Conservation (phyloP, 257 asterid genomes). For the Salvia miltiorrhiza region DNA sequence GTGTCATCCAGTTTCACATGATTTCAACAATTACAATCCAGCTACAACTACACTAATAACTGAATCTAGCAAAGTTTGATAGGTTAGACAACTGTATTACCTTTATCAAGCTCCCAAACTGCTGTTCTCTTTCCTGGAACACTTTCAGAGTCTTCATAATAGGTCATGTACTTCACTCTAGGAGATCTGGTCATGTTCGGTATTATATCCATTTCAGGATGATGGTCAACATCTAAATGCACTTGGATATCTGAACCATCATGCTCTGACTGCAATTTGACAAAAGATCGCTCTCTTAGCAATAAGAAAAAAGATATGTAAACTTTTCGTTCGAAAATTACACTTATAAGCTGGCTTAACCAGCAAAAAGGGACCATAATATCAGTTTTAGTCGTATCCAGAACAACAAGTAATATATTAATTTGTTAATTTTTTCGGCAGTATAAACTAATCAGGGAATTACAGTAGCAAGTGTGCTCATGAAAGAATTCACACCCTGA, state of each 20-base stretch:
- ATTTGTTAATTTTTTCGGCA: not conserved
- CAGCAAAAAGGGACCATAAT: conserved; percentile 8
- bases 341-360: conserved; percentile 14
- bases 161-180: conserved; percentile 88
- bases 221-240: conserved; percentile 71
- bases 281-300: conserved; percentile 17
- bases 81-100: conserved; percentile 45
- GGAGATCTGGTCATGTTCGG: conserved; percentile 92
- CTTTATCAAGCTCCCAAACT: conserved; percentile 98
- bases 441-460: conserved; percentile 14
- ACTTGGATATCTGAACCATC: conserved; percentile 93
- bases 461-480: conserved; percentile 8
- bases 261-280: conserved; percentile 77
- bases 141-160: conserved; percentile 95
- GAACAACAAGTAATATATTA: not conserved
- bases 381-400: not conserved
- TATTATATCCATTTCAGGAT: conserved; percentile 64
- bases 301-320: conserved; percentile 8
- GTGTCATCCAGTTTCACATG: not conserved
- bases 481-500: conserved; percentile 7
- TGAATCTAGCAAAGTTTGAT: conserved; percentile 12
- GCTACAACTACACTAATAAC: not conserved
- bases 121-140: conserved; percentile 94
- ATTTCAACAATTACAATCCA: conserved; percentile 7
- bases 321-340: not conserved